Percentiles rank a stretch among this genome's conserved stretches.
These are phyloP conservation scores for Eucalyptus pumila DNA, from an alignment of 345 rosid species.

Conservation along the genomic window DNA sequence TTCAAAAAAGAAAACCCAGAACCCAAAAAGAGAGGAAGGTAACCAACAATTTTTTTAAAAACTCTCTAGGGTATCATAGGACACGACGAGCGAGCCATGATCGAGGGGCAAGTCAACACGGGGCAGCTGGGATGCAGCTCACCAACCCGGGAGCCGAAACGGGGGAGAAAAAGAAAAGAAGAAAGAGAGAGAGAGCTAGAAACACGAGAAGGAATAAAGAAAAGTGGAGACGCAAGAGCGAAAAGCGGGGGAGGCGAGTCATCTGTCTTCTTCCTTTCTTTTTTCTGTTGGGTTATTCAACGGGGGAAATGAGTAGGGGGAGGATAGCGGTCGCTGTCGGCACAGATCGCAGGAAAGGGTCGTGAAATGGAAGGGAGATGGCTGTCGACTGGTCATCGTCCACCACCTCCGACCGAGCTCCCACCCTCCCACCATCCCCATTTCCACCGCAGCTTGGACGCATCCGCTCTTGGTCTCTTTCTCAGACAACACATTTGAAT, in stretches of 20 bases:
- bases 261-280: not conserved
- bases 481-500: not conserved
- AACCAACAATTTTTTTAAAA: not conserved
- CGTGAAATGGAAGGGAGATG: not conserved
- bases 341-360: not conserved
- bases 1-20: not conserved
- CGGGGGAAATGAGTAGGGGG: not conserved
- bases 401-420: not conserved
- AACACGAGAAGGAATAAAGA: not conserved
- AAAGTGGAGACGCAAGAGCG: not conserved
- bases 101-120: not conserved
- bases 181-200: not conserved
- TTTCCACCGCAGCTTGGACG: not conserved
- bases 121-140: slow-evolving; percentile 8
- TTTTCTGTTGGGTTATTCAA: not conserved
- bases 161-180: not conserved
- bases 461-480: not conserved
- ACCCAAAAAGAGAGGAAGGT: not conserved
- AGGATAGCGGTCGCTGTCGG: not conserved
- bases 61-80: not conserved
- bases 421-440: not conserved
- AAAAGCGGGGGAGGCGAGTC: not conserved
- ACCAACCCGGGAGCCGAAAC: not conserved
- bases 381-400: not conserved
- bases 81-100: not conserved